Conservation (phyloP, 2,329 filamentous ascomycete species). For the Thermomyces lanuginosus region DNA sequence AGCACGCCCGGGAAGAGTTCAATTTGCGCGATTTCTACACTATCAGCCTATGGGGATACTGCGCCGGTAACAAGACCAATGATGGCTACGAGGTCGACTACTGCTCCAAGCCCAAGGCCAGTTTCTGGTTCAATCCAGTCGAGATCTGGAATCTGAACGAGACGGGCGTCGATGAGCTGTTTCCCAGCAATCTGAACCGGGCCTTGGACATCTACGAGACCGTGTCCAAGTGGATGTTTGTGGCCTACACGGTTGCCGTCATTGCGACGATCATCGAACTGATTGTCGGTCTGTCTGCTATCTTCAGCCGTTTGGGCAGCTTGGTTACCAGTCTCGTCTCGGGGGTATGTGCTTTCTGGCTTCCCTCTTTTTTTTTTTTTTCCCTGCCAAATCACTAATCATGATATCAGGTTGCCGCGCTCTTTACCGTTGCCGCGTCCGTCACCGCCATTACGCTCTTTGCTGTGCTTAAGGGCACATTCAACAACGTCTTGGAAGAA, state of each 20-base stretch:
- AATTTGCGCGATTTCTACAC: slow-evolving; percentile 62
- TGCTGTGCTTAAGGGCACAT: slow-evolving; percentile 49
- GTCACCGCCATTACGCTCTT: slow-evolving; percentile 60
- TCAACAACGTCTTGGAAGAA: slow-evolving; percentile 49
- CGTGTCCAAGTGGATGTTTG: slow-evolving; percentile 66
- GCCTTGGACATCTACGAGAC: slow-evolving; percentile 58
- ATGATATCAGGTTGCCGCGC: slow-evolving; percentile 21
- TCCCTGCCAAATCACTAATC: too few relatives aligned
- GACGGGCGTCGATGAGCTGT: slow-evolving; percentile 39
- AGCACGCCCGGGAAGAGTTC: slow-evolving; percentile 28
- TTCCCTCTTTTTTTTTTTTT: too few relatives aligned
- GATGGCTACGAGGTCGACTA: slow-evolving; percentile 36
- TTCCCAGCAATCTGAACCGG: slow-evolving; percentile 50
- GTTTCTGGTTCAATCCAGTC: slow-evolving; percentile 62
- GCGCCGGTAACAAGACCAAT: slow-evolving; percentile 43
- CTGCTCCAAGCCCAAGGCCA: slow-evolving; percentile 55
- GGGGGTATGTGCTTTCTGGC: too few relatives aligned
- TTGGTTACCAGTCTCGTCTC: slow-evolving; percentile 68
- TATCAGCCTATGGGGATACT: slow-evolving; percentile 77
- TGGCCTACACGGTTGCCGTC: slow-evolving; percentile 62
- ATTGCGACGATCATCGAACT: slow-evolving; percentile 54
- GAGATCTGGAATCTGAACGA: slow-evolving; percentile 47
- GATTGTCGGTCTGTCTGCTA: slow-evolving; percentile 62
- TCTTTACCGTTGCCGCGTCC: slow-evolving; percentile 50
- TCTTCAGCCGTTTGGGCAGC: slow-evolving; percentile 66